phyloP scores from a whole-genome alignment of 2,329 filamentous ascomycete genomes.

The Penicillium sp. region DNA sequence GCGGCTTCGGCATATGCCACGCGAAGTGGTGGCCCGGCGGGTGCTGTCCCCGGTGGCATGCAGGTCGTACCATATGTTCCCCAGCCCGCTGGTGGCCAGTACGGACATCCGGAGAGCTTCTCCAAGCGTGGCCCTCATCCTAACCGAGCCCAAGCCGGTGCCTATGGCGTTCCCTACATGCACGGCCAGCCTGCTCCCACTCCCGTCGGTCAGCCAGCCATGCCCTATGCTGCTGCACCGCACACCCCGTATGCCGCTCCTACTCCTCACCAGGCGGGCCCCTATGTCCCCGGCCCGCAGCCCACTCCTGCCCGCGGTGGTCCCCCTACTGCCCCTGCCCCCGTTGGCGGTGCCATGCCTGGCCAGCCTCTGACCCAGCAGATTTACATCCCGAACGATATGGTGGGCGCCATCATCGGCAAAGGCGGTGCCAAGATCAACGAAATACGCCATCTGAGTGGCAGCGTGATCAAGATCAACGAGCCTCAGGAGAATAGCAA shows the following conservation, averaged over 20 bases:
- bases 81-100: slow-evolving; percentile 88
- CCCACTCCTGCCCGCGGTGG: slow-evolving; percentile 60
- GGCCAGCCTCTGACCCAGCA: slow-evolving; percentile 91
- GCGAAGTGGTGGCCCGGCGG: slow-evolving; percentile 86
- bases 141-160: slow-evolving; percentile 72
- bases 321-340: slow-evolving; percentile 60
- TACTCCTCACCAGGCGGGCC: slow-evolving; percentile 73
- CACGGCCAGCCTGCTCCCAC: slow-evolving; percentile 61
- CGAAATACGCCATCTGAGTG: slow-evolving; percentile 93
- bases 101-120: slow-evolving; percentile 84
- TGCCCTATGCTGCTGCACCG: slow-evolving; percentile 78
- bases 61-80: slow-evolving; percentile 98
- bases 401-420: slow-evolving; percentile 98
- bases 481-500: slow-evolving; percentile 99
- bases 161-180: slow-evolving; percentile 68
- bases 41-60: slow-evolving; percentile 94
- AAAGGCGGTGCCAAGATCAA: slow-evolving; percentile 99
- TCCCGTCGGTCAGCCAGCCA: slow-evolving; percentile 61
- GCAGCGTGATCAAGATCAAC: slow-evolving; percentile 99
- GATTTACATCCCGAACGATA: slow-evolving; percentile 98
- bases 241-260: slow-evolving; percentile 73
- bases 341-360: slow-evolving; percentile 71
- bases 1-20: slow-evolving; percentile 97
- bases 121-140: slow-evolving; percentile 70
- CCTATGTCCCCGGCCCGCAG: slow-evolving; percentile 61